A percentile compares a stretch with the other conserved stretches of the same genome.
These are phyloP conservation scores for Colletotrichum graminicola DNA, from an alignment of 2,329 filamentous ascomycete species.

Conservation along the genomic window DNA sequence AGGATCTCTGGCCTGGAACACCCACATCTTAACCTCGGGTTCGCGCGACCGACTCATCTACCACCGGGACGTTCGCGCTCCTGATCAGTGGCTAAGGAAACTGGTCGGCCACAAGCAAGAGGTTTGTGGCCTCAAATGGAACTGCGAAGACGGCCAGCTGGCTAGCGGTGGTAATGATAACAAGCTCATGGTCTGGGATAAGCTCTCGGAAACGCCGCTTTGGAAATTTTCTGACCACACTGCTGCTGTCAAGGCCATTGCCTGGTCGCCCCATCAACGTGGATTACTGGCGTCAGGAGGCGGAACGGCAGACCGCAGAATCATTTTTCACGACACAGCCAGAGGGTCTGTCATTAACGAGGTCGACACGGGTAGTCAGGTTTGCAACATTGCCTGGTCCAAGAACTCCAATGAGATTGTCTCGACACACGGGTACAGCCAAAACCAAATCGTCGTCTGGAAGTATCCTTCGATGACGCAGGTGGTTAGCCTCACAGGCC, in stretches of 20 bases:
- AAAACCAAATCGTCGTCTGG: slow-evolving; percentile 99
- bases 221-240: slow-evolving; percentile 97
- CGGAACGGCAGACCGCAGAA: slow-evolving; percentile 93
- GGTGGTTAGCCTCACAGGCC: slow-evolving; percentile 92
- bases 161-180: slow-evolving; percentile 98
- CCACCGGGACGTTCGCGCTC: slow-evolving; percentile 93
- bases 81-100: slow-evolving; percentile 89
- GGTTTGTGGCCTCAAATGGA: slow-evolving; percentile 97
- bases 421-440: slow-evolving; percentile 95
- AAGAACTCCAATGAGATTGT: slow-evolving; percentile 99
- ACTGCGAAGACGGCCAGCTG: slow-evolving; percentile 93
- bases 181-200: slow-evolving; percentile 99
- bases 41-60: slow-evolving; percentile 94
- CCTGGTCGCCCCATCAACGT: slow-evolving; percentile 97
- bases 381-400: slow-evolving; percentile 98
- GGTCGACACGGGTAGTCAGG: slow-evolving; percentile 95
- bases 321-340: slow-evolving; percentile 97
- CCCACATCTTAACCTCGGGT: slow-evolving; percentile 95
- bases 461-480: slow-evolving; percentile 99
- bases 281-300: slow-evolving; percentile 95
- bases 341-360: slow-evolving; percentile 86
- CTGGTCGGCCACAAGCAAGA: slow-evolving; percentile 97
- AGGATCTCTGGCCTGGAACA: slow-evolving; percentile 96
- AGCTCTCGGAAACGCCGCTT: slow-evolving; percentile 88
- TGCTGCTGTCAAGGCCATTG: slow-evolving; percentile 96